Percentiles rank a stretch among this genome's conserved stretches.
These are phyloP conservation scores for Athelia sp. DNA, from an alignment of 1,284 basidiomycete genomes.

Conservation along the genomic window DNA sequence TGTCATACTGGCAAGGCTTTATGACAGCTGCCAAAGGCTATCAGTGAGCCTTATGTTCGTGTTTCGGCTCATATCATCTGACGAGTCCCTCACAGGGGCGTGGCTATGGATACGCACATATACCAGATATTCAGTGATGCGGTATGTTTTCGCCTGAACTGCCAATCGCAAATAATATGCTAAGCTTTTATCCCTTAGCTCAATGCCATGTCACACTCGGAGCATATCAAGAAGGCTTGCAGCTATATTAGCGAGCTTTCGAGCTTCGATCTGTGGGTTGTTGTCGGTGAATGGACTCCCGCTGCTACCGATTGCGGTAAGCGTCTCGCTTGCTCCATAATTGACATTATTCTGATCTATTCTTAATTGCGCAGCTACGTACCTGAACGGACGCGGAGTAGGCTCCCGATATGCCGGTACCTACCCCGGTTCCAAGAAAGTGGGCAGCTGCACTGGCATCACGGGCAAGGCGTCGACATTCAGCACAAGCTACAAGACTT, in stretches of 20 bases:
- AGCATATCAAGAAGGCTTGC: conserved; percentile 72
- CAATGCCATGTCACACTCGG: conserved; percentile 41
- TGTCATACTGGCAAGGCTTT: conserved; percentile 72
- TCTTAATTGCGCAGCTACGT: conserved; percentile 4
- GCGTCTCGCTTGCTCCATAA: conserved; percentile 57
- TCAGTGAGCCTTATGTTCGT: conserved; percentile 16
- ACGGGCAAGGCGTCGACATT: conserved; percentile 74
- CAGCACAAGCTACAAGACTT: conserved; percentile 76
- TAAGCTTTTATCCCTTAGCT: conserved; percentile 31
- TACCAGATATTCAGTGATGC: conserved; percentile 76
- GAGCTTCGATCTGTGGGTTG: conserved; percentile 61
- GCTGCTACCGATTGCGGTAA: conserved; percentile 84
- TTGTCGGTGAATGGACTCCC: conserved; percentile 85
- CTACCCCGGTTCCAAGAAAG: conserved; percentile 55
- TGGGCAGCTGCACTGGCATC: conserved; percentile 71
- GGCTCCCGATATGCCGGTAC: conserved; percentile 83
- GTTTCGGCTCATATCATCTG: too few species aligned
- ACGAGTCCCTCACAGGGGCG: conserved; percentile 30
- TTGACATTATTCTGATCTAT: conserved; percentile 9
- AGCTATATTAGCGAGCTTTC: conserved; percentile 38
- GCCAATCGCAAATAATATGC: neutral
- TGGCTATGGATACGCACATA: conserved; percentile 80
- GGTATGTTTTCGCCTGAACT: conserved; percentile 30
- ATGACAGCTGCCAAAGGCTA: conserved; percentile 47
- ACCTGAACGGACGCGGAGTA: conserved; percentile 46